Evolutionary conservation across 2,329 filamentous ascomycete genomes (phyloP).

Genomic region (Drechslerella dactyloides): DNA sequence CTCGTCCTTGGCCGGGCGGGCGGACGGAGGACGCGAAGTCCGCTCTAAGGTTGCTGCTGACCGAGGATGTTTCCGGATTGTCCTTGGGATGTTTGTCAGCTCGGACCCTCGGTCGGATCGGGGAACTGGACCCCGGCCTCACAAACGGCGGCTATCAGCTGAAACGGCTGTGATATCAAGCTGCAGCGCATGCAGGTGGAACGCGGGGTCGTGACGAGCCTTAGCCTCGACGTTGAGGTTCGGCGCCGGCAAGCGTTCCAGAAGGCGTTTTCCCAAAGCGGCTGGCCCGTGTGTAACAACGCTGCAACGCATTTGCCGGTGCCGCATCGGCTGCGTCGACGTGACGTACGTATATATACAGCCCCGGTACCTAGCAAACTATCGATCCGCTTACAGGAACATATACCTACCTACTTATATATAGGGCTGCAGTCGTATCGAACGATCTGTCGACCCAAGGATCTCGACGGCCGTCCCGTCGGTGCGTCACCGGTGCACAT

Average conservation of each 20-base stretch:
- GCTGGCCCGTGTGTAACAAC: conserved; percentile 18
- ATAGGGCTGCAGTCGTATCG: background rate
- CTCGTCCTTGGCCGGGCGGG: too few species aligned
- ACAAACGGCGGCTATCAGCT: background rate
- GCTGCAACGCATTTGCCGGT: conserved; percentile 12
- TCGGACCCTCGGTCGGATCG: background rate
- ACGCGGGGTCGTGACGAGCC: background rate
- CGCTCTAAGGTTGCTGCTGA: too few species aligned
- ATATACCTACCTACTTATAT: too few species aligned
- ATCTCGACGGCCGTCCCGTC: background rate
- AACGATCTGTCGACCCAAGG: background rate
- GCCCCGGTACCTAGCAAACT: background rate
- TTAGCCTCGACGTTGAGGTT: background rate
- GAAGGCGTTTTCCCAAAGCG: conserved; percentile 16
- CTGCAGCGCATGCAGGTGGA: background rate
- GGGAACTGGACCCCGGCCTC: background rate
- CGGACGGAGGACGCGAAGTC: too few species aligned
- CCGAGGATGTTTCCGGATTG: too few species aligned
- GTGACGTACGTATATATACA: background rate
- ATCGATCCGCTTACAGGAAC: too few species aligned
- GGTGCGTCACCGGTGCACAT: background rate
- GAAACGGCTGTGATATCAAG: background rate
- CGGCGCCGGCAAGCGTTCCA: background rate
- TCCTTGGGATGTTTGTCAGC: too few species aligned
- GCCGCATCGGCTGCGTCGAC: background rate